These are phyloP conservation scores for Teratosphaeria pseudoeucalypti DNA, from an alignment of 2,329 filamentous ascomycete species.

Conservation along the genomic window DNA sequence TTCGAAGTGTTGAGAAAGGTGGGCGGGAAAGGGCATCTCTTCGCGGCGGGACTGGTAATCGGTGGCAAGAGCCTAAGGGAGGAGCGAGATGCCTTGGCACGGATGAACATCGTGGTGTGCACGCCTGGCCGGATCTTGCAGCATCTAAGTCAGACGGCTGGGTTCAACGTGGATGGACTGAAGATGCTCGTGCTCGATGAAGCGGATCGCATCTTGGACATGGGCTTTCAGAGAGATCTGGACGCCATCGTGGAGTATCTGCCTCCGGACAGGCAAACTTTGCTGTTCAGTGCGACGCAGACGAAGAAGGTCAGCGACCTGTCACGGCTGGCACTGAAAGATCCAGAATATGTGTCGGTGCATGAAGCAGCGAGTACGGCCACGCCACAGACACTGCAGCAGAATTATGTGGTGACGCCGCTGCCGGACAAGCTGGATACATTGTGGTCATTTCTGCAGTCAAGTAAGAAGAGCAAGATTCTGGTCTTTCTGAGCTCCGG, in stretches of 20 bases:
- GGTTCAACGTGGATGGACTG: constrained; percentile 79
- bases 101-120: constrained; percentile 96
- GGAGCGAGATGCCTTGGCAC: constrained; percentile 68
- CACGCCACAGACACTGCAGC: constrained; percentile 74
- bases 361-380: constrained; percentile 72
- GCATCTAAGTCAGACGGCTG: constrained; percentile 86
- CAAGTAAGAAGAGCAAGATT: constrained; percentile 87
- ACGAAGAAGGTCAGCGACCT: constrained; percentile 90
- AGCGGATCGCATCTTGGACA: constrained; percentile 92
- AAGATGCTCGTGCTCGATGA: constrained; percentile 92
- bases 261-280: constrained; percentile 73
- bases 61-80: constrained; percentile 86
- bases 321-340: constrained; percentile 73
- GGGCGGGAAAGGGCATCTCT: constrained; percentile 69
- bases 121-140: constrained; percentile 93
- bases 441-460: constrained; percentile 82
- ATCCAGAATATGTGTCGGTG: constrained; percentile 91
- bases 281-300: constrained; percentile 93
- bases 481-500: constrained; percentile 91
- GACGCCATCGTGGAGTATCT: constrained; percentile 91
- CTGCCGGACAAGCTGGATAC: constrained; percentile 84
- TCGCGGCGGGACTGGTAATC: constrained; percentile 87
- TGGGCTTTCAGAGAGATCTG: constrained; percentile 85
- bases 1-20: constrained; percentile 90
- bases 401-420: constrained; percentile 82